Conservation (phyloP, 768 basidiomycete genomes). For the Dendrothele bispora region DNA sequence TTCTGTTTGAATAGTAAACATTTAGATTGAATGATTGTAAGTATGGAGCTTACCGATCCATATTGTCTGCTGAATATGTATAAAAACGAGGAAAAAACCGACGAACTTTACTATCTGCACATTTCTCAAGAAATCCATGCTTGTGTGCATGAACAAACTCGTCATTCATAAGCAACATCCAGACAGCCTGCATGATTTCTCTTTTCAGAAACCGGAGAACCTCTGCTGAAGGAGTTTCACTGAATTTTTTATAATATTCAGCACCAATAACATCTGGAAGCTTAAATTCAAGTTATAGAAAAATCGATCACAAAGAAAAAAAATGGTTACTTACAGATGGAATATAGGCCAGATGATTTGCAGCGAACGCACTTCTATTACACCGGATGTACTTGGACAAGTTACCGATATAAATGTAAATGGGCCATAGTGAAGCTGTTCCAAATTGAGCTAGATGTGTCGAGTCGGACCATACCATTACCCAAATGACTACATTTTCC, state of each 20-base stretch:
- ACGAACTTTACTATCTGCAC: slow-evolving; percentile 17
- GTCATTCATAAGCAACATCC: too few relatives aligned
- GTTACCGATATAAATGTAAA: slow-evolving; percentile 3
- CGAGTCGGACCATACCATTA: slow-evolving; percentile 22
- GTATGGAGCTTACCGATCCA: slow-evolving; percentile 30
- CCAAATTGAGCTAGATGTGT: slow-evolving; percentile 20
- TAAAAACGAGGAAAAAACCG: slow-evolving; percentile 16
- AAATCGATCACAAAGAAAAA: too few relatives aligned
- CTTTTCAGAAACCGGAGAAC: slow-evolving; percentile 18
- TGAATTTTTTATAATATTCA: neutral
- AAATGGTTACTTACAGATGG: neutral
- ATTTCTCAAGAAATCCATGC: slow-evolving; percentile 22
- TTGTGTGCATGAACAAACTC: too few relatives aligned
- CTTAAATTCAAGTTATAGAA: neutral
- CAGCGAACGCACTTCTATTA: neutral
- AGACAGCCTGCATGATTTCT: too few relatives aligned
- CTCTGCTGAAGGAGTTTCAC: neutral
- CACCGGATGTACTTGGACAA: neutral
- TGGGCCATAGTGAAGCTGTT: slow-evolving; percentile 11
- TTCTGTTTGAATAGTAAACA: too few relatives aligned
- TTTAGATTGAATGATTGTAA: too few relatives aligned
- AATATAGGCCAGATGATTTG: neutral
- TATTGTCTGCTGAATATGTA: too few relatives aligned
- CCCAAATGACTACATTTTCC: slow-evolving; percentile 11
- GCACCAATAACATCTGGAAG: neutral